Base-by-base conservation (phyloP, 495 filamentous ascomycete species). In the Hypoxylon crocopeplum region DNA sequence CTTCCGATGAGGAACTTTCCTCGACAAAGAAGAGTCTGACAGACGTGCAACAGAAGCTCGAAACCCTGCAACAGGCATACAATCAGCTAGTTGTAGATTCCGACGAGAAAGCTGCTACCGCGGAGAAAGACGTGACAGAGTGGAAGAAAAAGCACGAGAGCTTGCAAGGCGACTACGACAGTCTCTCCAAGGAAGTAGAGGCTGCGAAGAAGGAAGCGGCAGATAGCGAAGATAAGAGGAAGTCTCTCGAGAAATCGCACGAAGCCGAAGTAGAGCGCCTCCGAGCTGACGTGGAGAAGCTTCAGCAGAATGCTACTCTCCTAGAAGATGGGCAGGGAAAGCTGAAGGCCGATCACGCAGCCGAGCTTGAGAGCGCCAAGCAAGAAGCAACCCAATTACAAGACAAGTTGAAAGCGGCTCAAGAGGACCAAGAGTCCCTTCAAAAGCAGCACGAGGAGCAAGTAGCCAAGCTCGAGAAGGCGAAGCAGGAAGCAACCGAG, bases 101-200 rank as follows among this genome's bases (percentile, higher is more conserved):
- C 6, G 29, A 34, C 7, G 54, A 55, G 32, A 59, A 64, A 12
- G 2, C 40, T 16, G 30, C 49, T 7, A 33, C 32, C 13, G 55
- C 39, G 1, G 55, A 64, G 32, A 46, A 51, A 39, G 39, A 37
- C 19, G 33, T n/a, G 2, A 45, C 27, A 1, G 61, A 64, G 20
- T 64, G 55, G 61, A 55, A 42, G 32, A 13, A 45, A 34, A 64
- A 64, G 34, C 50, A 59, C 36, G 61, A 47, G n/a, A 40, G 48
- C 6, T 20, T 64, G 15, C 49, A 51, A 32, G 34, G 25, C 7
- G 50, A 55, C 2, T 38, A 47, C 17, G 50, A 59, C 13, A 42
- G 2, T 33, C 49, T 59, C 24, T 24, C 50, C 16, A 32, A 56
- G 39, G 49, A 56, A 25, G 32, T 47, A 20, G 32, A 38, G 20